phyloP scores from a whole-genome alignment of 768 basidiomycete species.

The Pleurotus eryngii region DNA sequence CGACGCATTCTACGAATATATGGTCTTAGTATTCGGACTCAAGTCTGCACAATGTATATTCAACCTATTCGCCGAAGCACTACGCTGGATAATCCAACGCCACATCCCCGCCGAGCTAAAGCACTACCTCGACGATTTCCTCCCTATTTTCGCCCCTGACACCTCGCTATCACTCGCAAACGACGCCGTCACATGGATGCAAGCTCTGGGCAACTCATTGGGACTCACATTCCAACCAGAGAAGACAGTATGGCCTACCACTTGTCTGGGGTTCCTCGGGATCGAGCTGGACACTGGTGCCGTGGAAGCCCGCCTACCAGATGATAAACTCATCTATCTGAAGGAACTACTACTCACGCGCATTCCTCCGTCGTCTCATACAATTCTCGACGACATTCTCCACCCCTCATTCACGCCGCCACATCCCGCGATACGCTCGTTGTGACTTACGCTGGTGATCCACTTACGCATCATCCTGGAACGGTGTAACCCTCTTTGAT shows the following conservation, averaged over 20 bases:
- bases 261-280: neutral
- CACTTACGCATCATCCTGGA: constrained; percentile 22
- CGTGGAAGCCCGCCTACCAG: constrained; percentile 32
- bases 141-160: constrained; percentile 19
- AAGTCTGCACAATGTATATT: constrained; percentile 19
- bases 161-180: neutral
- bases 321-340: constrained; percentile 25
- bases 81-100: neutral
- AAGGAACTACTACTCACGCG: constrained; percentile 12
- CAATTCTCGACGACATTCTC: constrained; percentile 25
- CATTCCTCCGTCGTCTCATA: constrained; percentile 15
- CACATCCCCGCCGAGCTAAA: constrained; percentile 26
- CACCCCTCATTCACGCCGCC: constrained; percentile 14
- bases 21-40: constrained; percentile 30
- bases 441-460: constrained; percentile 32
- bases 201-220: constrained; percentile 21
- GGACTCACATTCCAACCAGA: constrained; percentile 25
- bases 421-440: constrained; percentile 18
- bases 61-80: too few species aligned
- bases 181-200: constrained; percentile 26
- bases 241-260: constrained; percentile 24
- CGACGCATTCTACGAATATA: neutral
- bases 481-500: constrained; percentile 21
- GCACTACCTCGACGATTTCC: constrained; percentile 36
- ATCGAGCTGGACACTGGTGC: neutral